phyloP scores from a whole-genome alignment of 2,329 filamentous ascomycete genomes.

The Xylariaceae sp. region DNA sequence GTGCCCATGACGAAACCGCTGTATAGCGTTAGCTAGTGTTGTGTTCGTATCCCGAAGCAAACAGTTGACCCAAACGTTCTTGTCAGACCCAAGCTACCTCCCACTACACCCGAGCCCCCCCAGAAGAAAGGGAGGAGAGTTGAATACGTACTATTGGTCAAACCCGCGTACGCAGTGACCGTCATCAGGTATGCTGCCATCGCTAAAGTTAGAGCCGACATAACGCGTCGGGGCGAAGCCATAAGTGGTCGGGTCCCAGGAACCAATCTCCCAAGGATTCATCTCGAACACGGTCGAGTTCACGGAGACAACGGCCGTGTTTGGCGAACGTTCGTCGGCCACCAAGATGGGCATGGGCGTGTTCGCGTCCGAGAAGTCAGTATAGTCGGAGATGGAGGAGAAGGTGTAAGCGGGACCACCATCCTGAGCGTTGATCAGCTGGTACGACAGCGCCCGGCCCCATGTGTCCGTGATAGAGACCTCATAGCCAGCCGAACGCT shows the following conservation, averaged over 20 bases:
- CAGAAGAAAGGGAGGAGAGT: no score
- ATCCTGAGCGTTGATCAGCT: conserved; percentile 62
- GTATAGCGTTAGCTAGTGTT: no score
- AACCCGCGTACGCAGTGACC: conserved; percentile 70
- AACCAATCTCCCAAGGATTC: conserved; percentile 75
- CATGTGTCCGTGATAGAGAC: conserved; percentile 70
- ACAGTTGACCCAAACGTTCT: no score
- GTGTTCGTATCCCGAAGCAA: no score
- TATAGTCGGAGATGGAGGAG: conserved; percentile 63
- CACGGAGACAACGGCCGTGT: conserved; percentile 55
- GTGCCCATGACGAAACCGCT: conserved; percentile 84
- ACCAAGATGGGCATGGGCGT: conserved; percentile 72
- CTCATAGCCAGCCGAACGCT: conserved; percentile 60
- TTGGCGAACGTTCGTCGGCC: conserved; percentile 61
- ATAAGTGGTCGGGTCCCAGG: conserved; percentile 67
- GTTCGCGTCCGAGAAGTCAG: conserved; percentile 58
- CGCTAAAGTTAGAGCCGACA: conserved; percentile 67
- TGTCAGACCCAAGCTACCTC: no score
- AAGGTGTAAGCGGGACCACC: conserved; percentile 69
- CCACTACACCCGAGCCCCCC: no score
- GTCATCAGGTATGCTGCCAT: conserved; percentile 51
- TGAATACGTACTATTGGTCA: no score
- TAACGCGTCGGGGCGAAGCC: conserved; percentile 69
- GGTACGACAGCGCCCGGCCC: conserved; percentile 66
- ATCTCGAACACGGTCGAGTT: conserved; percentile 77